A percentile compares a stretch with the other conserved stretches of the same genome.
Evolutionary conservation across 2,329 filamentous ascomycete species (phyloP).

Genomic region (Epichloe baconii): DNA sequence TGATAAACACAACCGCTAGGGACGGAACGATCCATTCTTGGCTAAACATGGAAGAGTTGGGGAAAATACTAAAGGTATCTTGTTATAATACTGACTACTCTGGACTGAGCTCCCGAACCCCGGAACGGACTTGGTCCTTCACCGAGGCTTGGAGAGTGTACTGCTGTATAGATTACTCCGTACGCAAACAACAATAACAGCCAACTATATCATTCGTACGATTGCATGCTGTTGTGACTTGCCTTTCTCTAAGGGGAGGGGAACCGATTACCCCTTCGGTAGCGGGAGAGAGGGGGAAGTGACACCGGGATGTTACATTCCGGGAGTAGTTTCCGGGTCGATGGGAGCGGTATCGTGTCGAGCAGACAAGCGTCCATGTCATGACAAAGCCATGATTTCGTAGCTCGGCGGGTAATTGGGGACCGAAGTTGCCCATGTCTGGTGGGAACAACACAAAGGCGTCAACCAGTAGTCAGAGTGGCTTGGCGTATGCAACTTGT

Average conservation of each 20-base stretch:
- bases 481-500: too few relatives aligned
- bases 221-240: background rate
- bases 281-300: too few relatives aligned
- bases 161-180: background rate
- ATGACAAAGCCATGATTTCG: too few relatives aligned
- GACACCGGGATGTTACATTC: too few relatives aligned
- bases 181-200: background rate
- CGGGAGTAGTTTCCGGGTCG: too few relatives aligned
- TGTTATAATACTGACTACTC: too few relatives aligned
- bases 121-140: background rate
- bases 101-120: background rate
- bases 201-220: background rate
- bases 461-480: too few relatives aligned
- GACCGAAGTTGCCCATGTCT: too few relatives aligned
- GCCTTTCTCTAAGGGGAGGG: background rate
- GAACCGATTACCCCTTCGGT: background rate
- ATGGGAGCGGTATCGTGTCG: too few relatives aligned
- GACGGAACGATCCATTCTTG: background rate
- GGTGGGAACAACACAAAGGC: too few relatives aligned
- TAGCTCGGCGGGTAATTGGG: too few relatives aligned
- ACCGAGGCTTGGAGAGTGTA: background rate
- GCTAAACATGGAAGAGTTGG: background rate
- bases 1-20: background rate
- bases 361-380: too few relatives aligned
- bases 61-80: background rate